Conservation (phyloP, 768 basidiomycete species). For the Boletus reticulatus region DNA sequence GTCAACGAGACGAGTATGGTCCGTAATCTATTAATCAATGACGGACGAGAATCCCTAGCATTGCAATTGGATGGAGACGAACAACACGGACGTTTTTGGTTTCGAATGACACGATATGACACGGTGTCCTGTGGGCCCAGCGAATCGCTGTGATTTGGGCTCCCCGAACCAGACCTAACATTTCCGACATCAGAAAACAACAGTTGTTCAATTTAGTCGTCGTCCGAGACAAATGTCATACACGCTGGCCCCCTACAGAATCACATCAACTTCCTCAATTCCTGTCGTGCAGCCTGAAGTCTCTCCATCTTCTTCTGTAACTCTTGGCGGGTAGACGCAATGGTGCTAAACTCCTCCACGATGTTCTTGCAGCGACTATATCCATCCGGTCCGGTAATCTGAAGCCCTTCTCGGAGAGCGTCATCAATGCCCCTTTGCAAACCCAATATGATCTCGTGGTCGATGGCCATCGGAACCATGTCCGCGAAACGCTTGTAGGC, state of each 20-base stretch:
- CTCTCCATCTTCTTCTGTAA: conserved; percentile 50
- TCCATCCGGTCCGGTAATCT: conserved; percentile 47
- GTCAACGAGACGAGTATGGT: no score
- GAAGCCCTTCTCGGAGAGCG: conserved; percentile 44
- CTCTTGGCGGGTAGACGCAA: conserved; percentile 47
- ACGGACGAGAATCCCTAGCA: no score
- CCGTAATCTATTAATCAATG: no score
- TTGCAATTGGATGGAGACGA: no score
- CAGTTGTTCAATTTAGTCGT: no score
- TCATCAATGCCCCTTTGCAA: conserved; percentile 43
- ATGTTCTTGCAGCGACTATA: conserved; percentile 44
- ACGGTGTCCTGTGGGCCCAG: no score
- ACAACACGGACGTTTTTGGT: no score
- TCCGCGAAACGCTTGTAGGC: conserved; percentile 42
- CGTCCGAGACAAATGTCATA: no score
- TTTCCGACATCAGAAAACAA: no score
- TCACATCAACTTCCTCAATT: conserved; percentile 26
- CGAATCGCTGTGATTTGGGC: no score
- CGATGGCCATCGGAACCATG: conserved; percentile 37
- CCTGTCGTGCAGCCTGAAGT: conserved; percentile 40
- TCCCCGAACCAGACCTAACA: no score
- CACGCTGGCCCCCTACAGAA: background rate
- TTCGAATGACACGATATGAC: no score
- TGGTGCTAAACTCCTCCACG: conserved; percentile 45
- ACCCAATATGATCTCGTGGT: conserved; percentile 39